Conservation (phyloP, 2,329 filamentous ascomycete genomes). For the Exophiala sideris region DNA sequence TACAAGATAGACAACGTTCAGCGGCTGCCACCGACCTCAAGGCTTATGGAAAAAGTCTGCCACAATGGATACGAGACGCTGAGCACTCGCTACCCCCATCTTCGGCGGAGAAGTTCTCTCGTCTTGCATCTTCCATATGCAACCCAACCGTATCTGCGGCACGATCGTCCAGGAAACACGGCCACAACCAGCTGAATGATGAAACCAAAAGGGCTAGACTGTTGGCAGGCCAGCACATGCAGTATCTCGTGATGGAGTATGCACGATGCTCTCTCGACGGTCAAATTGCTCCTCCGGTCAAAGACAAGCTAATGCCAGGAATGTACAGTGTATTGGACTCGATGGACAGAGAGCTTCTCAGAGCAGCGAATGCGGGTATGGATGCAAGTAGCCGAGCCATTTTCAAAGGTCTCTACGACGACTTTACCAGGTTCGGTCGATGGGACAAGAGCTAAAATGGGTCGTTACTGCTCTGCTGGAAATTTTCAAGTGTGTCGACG, state of each 20-base stretch:
- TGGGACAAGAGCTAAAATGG: conserved; percentile 43
- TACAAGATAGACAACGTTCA: conserved; percentile 2
- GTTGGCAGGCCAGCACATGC: conserved; percentile 56
- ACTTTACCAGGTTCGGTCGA: conserved; percentile 48
- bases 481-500: too few relatives aligned
- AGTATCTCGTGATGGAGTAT: conserved; percentile 57
- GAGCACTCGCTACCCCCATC: conserved; percentile 30
- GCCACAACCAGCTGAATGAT: conserved; percentile 47
- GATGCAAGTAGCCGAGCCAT: conserved; percentile 52
- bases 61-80: conserved; percentile 26
- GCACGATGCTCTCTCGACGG: conserved; percentile 51
- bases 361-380: conserved; percentile 50
- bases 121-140: conserved; percentile 58
- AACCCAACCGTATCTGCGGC: conserved; percentile 59
- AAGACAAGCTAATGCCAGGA: conserved; percentile 51
- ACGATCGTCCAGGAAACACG: conserved; percentile 36
- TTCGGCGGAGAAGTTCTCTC: conserved; percentile 50
- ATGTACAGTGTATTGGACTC: conserved; percentile 54
- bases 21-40: conserved; percentile 1
- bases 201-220: conserved; percentile 58
- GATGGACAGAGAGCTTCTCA: conserved; percentile 50
- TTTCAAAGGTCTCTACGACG: conserved; percentile 53
- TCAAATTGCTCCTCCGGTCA: conserved; percentile 50
- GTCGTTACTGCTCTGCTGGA: too few relatives aligned
- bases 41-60: conserved; percentile 20